phyloP scores from a whole-genome alignment of 2,329 filamentous ascomycete species.

The Verticillium tricorpus region DNA sequence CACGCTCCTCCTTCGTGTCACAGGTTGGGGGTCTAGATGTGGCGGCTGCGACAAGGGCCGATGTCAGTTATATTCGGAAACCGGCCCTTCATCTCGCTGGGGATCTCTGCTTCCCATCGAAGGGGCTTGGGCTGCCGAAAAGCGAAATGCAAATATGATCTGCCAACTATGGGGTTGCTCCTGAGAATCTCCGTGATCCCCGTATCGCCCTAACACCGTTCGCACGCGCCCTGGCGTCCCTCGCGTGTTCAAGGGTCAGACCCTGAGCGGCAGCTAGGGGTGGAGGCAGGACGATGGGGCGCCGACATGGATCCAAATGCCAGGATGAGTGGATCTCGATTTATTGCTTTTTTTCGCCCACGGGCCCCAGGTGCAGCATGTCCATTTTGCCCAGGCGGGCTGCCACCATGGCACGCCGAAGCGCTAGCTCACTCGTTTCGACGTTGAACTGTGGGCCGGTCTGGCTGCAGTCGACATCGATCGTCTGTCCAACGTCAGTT shows the following conservation, averaged over 20 bases:
- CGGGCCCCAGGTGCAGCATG: neutral
- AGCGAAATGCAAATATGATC: neutral
- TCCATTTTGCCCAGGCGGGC: neutral
- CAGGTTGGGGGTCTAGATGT: neutral
- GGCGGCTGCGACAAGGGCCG: neutral
- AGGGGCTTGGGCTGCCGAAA: neutral
- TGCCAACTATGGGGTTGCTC: neutral
- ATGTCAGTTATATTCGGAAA: neutral
- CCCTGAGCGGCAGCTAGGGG: conserved; percentile 3
- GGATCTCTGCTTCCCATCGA: neutral
- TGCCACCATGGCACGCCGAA: neutral
- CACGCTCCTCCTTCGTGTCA: neutral
- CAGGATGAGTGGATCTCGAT: conserved; percentile 4
- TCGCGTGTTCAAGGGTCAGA: neutral
- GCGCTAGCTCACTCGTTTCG: neutral
- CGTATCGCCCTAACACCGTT: neutral
- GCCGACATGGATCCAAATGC: neutral
- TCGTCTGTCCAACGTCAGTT: neutral
- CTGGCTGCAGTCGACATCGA: neutral
- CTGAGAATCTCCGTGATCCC: conserved; percentile 4
- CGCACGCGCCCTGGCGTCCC: neutral
- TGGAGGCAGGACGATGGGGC: neutral
- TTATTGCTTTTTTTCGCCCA: conserved; percentile 2
- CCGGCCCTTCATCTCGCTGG: neutral
- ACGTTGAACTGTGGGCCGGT: neutral